A percentile compares a stretch with the other conserved stretches of the same genome.
Conservation (phyloP, 257 asterid species). For the Nicotiana undulata region DNA sequence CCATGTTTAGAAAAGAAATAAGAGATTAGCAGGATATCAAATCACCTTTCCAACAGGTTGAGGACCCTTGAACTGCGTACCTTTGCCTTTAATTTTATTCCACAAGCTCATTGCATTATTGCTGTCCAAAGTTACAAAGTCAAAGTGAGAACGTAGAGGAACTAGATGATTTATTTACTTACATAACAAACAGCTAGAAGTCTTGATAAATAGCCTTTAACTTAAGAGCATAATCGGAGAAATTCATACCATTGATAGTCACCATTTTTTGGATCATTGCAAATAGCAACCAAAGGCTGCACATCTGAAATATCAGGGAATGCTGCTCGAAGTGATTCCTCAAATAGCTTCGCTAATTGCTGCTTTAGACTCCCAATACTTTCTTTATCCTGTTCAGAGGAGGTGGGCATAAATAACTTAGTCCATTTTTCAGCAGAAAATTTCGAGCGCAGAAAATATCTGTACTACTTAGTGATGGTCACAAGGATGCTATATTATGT, state of each 20-base stretch:
- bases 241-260: conserved; percentile 79
- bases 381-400: conserved; percentile 38
- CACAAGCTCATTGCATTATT: conserved; percentile 96
- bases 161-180: neutral
- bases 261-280: conserved; percentile 66
- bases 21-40: neutral
- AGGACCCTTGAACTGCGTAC: conserved; percentile 60
- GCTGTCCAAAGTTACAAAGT: conserved; percentile 34
- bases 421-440: neutral
- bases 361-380: conserved; percentile 54
- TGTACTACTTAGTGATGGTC: neutral
- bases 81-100: conserved; percentile 58
- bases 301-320: conserved; percentile 57
- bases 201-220: neutral
- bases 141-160: neutral
- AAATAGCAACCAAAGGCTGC: conserved; percentile 53
- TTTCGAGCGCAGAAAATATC: neutral
- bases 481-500: neutral
- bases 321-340: conserved; percentile 46
- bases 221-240: neutral
- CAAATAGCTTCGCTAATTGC: conserved; percentile 47
- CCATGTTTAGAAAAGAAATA: neutral
- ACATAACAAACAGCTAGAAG: neutral
- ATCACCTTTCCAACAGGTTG: conserved; percentile 79
- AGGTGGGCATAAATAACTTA: conserved; percentile 6